Base-by-base conservation (phyloP, 1,284 basidiomycete species). In the Marasmius fiardii region DNA sequence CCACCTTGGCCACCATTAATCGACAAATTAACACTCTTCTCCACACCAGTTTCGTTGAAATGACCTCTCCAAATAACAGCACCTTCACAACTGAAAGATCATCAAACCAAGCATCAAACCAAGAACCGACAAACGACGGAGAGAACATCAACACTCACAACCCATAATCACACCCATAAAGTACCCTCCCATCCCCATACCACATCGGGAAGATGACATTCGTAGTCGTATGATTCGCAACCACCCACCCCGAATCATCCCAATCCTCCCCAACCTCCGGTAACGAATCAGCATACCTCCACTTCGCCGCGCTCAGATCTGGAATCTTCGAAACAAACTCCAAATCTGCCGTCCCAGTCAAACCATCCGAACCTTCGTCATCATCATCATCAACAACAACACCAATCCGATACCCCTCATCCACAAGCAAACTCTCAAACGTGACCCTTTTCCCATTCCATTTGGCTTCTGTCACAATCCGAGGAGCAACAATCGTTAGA, bases 131-230 rank as follows among this genome's bases (percentile, higher is more conserved):
- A 47, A 31, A 16, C 47, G 55, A 12, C 43, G 24, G 59, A 20
- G 47, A 43, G 11, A 7, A 34, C n/a, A n/a, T n/a, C n/a, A n/a
- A n/a, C n/a, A 76, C 85, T 68, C 58, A 91, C 90, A 86, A 92
- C 48, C 82, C 86, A 69, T 92, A 92, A 66, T 92, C 90, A 64
- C 89, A 92, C 1, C 87, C 89, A 68, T 90, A 91, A 18, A 92
- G 67, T 16, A 90, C 74, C 43, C 86, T 72, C 2, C 85, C 86
- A 61, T 90, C 87, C 2, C 90, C 90, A 63, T 88, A 90, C 53
- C 80, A 71, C 11, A 83, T 82, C 59, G 83, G 82, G 53, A 74
- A 74, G 0, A 86, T 87, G 58, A 86, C 84, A 61, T 86, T 89
- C 20, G 90, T 92, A 20, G 72, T 76, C 16, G 79, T 89, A 58